These are phyloP conservation scores for Kodamaea nitidulidarum DNA, from an alignment of 805 yeast species.

Conservation along the genomic window DNA sequence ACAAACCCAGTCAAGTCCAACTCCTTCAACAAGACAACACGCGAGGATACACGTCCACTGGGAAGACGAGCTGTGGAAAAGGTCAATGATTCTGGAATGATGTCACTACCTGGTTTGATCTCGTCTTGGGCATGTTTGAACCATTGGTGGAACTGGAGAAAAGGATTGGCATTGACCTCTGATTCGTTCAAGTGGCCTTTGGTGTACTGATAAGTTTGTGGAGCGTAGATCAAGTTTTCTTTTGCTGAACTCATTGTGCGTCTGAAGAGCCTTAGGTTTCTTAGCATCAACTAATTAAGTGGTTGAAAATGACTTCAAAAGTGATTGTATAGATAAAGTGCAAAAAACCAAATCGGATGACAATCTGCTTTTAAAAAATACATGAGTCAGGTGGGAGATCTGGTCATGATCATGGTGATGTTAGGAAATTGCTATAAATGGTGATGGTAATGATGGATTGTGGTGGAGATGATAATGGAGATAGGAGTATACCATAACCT, in stretches of 20 bases:
- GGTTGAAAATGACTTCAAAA: background rate
- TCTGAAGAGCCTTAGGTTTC: constrained; percentile 1
- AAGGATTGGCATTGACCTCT: constrained; percentile 58
- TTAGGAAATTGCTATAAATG: no score
- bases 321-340: no score
- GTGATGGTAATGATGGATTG: no score
- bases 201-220: constrained; percentile 83
- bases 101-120: constrained; percentile 39
- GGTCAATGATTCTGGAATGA: constrained; percentile 76
- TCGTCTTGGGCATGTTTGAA: constrained; percentile 43
- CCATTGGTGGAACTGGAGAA: constrained; percentile 80
- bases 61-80: constrained; percentile 89
- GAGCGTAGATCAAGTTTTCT: constrained; percentile 58
- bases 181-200: constrained; percentile 54
- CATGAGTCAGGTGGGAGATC: no score
- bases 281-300: constrained; percentile 2
- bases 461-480: no score
- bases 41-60: constrained; percentile 81
- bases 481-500: no score
- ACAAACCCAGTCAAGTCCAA: constrained; percentile 81
- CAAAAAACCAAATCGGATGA: no score
- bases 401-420: no score
- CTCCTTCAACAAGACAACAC: constrained; percentile 86
- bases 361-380: no score
- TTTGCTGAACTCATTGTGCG: constrained; percentile 3